Base-by-base conservation (phyloP, 768 basidiomycete genomes). In the Lactifluus echinatus region DNA sequence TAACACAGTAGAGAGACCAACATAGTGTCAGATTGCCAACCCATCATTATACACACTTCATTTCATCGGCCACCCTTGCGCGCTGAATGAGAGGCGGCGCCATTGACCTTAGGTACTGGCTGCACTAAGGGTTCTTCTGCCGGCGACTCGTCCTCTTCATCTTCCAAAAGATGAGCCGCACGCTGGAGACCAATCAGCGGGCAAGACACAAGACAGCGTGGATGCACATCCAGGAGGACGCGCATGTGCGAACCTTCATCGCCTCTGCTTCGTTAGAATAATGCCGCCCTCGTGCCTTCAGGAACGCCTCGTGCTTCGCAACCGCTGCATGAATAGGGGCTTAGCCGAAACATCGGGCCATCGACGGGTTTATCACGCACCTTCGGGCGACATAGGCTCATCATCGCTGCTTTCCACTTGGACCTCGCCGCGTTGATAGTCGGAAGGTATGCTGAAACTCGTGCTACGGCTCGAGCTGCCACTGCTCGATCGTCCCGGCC, bases 201-300 rank as follows among this genome's bases (percentile, higher is more conserved):
- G 48, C 46, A 64, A 57, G 57, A 40, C 62, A 56, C 53, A 53
- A 45, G 33, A 49, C 17, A 50, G 34, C 40, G 40, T 33, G 29
- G 21, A 61, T n/a, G 37, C 37, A 46, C 26, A 43, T 50, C 57
- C 55, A n/a, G 7, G 23, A 36, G 12, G 34, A 49, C 21, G 3
- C 17, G 26, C 42, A 44, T 37, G 40, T 45, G 47, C 70, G 45
- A 70, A 86, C 89, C 82, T 92, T 92, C 91, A 93, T 92, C 17
- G 89, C 91, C 67, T 92, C 87, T 1, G 88, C 91, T 67, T 93
- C 91, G 50, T 93, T 92, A 5, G 89, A 91, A 64, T 93, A 93
- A 66, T 93, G 91, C 54, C 87, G 76, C 53, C 86, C 87, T 23
- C 90, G 79, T 23, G 89, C 89, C 62, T 81, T 80, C 31, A 91